phyloP scores from a whole-genome alignment of 768 basidiomycete species.

The Xerocomellus chrysenteron region DNA sequence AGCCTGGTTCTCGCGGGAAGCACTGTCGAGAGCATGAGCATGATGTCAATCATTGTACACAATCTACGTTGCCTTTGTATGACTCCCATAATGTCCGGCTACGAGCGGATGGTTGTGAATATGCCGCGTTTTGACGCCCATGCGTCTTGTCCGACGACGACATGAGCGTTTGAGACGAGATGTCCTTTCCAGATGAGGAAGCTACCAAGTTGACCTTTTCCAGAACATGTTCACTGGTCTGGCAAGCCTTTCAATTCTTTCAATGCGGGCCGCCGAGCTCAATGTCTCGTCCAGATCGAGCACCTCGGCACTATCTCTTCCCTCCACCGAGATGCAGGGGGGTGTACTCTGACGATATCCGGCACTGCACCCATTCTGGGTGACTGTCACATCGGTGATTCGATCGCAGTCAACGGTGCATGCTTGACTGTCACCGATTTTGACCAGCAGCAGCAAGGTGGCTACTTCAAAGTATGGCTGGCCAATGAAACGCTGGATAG shows the following conservation, averaged over 20 bases:
- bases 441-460: constrained; percentile 54
- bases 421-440: constrained; percentile 94
- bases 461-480: constrained; percentile 92
- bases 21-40: constrained; percentile 35
- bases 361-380: constrained; percentile 69
- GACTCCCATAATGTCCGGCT: constrained; percentile 41
- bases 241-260: constrained; percentile 41
- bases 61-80: constrained; percentile 37
- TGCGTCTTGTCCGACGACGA: constrained; percentile 3
- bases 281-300: constrained; percentile 64
- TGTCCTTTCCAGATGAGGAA: not conserved
- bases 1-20: constrained; percentile 55
- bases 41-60: constrained; percentile 3
- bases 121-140: not conserved
- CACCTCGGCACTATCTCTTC: constrained; percentile 75
- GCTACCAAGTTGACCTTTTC: not conserved
- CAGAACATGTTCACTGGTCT: constrained; percentile 73
- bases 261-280: not conserved
- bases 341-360: constrained; percentile 80
- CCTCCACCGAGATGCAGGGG: constrained; percentile 63
- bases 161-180: constrained; percentile 14
- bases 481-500: constrained; percentile 92
- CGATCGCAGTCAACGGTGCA: constrained; percentile 84
- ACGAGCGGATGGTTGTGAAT: constrained; percentile 8
- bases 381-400: constrained; percentile 93